Conservation (phyloP, 345 rosid species). For the Lepidium didymum region DNA sequence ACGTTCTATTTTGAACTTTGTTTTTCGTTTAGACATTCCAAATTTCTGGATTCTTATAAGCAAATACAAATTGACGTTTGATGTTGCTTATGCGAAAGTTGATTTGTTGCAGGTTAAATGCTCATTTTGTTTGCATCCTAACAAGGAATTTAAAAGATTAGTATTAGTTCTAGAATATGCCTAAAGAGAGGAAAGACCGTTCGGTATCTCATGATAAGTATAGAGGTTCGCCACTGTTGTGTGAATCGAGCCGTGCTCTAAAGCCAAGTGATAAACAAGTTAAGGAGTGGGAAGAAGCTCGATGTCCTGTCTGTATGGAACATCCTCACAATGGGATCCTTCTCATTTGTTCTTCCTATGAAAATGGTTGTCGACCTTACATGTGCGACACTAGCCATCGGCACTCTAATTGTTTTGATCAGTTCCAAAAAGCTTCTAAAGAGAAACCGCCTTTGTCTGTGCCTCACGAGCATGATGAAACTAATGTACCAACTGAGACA, state of each 20-base stretch:
- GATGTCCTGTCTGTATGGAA: conserved; percentile 97
- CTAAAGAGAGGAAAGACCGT: conserved; percentile 83
- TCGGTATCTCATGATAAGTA: conserved; percentile 59
- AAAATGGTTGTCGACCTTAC: conserved; percentile 89
- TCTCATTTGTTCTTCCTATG: conserved; percentile 83
- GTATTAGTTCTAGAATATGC: conserved; percentile 37
- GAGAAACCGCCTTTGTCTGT: conserved; percentile 28
- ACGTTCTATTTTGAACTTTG: not conserved
- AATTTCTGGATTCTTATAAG: not conserved
- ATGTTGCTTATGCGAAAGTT: conserved; percentile 4
- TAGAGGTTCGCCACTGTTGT: conserved; percentile 48
- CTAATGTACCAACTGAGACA: not conserved
- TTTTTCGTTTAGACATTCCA: not conserved
- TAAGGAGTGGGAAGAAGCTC: conserved; percentile 93
- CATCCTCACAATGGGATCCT: conserved; percentile 98
- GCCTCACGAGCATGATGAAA: conserved; percentile 32
- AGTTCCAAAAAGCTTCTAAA: conserved; percentile 61
- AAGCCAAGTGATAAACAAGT: conserved; percentile 46
- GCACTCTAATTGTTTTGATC: conserved; percentile 94
- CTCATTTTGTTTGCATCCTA: not conserved
- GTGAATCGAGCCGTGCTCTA: conserved; percentile 55
- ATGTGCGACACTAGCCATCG: conserved; percentile 99
- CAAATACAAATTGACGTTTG: not conserved
- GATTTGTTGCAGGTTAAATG: conserved; percentile 5
- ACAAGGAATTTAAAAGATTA: not conserved